phyloP scores from a whole-genome alignment of 176 grass and related monocot genomes.

The Musa itinerans region DNA sequence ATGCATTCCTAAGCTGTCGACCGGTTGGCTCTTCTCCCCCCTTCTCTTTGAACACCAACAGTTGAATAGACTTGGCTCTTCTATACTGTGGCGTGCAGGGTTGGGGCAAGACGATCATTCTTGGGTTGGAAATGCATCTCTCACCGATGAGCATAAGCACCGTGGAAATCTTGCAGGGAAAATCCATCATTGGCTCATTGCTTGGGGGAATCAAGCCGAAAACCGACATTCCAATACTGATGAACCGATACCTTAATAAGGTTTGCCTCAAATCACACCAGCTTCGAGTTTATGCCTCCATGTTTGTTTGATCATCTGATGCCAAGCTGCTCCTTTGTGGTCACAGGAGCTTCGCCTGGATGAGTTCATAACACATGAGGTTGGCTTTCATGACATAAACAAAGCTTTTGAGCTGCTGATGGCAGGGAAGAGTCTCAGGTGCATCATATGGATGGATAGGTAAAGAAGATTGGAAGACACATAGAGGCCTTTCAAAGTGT shows the following conservation, averaged over 20 bases:
- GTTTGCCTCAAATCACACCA: not conserved
- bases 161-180: slow-evolving; percentile 44
- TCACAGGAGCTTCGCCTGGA: slow-evolving; percentile 69
- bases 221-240: slow-evolving; percentile 66
- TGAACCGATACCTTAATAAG: slow-evolving; percentile 63
- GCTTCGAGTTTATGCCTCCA: too few species aligned
- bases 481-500: too few species aligned
- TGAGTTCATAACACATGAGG: slow-evolving; percentile 79
- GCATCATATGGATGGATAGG: slow-evolving; percentile 79
- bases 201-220: slow-evolving; percentile 80
- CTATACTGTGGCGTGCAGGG: slow-evolving; percentile 23
- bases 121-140: slow-evolving; percentile 66
- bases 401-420: slow-evolving; percentile 72
- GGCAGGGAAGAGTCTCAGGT: slow-evolving; percentile 72
- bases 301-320: too few species aligned
- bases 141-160: slow-evolving; percentile 36
- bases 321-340: not conserved
- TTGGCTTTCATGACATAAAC: slow-evolving; percentile 62
- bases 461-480: too few species aligned
- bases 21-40: slow-evolving; percentile 11
- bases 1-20: slow-evolving; percentile 56
- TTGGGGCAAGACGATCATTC: slow-evolving; percentile 84
- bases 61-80: too few species aligned
- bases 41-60: not conserved
- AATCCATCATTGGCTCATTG: slow-evolving; percentile 35